Conservation (phyloP, 306 rosid genomes). For the Castanea crenata region DNA sequence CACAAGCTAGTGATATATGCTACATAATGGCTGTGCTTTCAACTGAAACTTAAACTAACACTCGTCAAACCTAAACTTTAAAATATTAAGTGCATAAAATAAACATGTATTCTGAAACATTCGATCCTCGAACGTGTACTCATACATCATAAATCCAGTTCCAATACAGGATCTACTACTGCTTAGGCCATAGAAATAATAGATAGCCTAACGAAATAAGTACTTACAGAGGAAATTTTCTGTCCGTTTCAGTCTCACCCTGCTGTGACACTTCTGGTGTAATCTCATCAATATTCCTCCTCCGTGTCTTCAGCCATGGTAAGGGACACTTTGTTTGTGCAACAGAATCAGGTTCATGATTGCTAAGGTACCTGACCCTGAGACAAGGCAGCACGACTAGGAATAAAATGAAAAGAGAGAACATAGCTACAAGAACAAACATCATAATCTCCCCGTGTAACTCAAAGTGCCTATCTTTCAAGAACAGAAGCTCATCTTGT, state of each 20-base stretch:
- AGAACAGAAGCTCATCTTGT: constrained; percentile 30
- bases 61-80: neutral
- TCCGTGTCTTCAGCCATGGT: neutral
- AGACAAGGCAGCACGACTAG: constrained; percentile 31
- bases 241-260: constrained; percentile 3
- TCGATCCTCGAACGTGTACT: neutral
- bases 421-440: constrained; percentile 26
- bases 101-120: neutral
- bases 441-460: constrained; percentile 51
- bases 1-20: neutral
- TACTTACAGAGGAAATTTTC: neutral
- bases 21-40: too few relatives aligned
- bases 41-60: neutral
- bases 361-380: constrained; percentile 12
- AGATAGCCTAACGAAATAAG: neutral
- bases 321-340: neutral
- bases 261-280: neutral
- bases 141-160: neutral
- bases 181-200: too few relatives aligned
- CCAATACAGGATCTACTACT: neutral
- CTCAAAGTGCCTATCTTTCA: constrained; percentile 41
- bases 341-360: constrained; percentile 14
- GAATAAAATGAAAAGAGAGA: constrained; percentile 37
- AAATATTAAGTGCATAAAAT: neutral
- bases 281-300: constrained; percentile 2